Evolutionary conservation across 208 protist genomes (phyloP).

Genomic region (Novymonas esmeraldas): DNA sequence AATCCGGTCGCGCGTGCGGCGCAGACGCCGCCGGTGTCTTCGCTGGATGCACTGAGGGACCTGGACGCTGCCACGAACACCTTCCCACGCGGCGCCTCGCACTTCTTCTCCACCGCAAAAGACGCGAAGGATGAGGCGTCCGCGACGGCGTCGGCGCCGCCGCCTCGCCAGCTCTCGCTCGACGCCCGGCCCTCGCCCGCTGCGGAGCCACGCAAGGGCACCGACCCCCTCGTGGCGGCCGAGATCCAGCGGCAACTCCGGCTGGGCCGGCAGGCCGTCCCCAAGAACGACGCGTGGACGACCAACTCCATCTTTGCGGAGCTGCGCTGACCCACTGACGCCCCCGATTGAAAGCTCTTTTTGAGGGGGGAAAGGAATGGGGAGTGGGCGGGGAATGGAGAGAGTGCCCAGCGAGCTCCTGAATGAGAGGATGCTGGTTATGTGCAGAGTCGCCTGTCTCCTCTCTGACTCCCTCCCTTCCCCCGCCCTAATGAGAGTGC

Average conservation of each 20-base stretch:
- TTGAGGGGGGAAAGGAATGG: no score
- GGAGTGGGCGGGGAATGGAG: no score
- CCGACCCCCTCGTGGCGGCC: not conserved
- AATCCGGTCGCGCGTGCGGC: not conserved
- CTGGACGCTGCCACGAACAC: no score
- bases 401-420: no score
- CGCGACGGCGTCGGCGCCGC: no score
- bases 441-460: not conserved
- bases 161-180: not conserved
- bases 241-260: constrained; percentile 17
- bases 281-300: not conserved
- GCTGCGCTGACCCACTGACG: not conserved
- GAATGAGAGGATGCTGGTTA: no score
- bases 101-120: not conserved
- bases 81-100: no score
- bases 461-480: no score
- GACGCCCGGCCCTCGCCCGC: not conserved
- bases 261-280: not conserved
- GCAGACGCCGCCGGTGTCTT: not conserved
- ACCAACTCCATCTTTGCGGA: not conserved
- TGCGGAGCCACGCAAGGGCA: not conserved
- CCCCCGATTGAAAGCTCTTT: no score
- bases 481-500: no score
- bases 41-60: not conserved
- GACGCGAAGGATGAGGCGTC: not conserved